Base-by-base conservation (phyloP, 345 rosid species). In the Eucalyptus viminalis region DNA sequence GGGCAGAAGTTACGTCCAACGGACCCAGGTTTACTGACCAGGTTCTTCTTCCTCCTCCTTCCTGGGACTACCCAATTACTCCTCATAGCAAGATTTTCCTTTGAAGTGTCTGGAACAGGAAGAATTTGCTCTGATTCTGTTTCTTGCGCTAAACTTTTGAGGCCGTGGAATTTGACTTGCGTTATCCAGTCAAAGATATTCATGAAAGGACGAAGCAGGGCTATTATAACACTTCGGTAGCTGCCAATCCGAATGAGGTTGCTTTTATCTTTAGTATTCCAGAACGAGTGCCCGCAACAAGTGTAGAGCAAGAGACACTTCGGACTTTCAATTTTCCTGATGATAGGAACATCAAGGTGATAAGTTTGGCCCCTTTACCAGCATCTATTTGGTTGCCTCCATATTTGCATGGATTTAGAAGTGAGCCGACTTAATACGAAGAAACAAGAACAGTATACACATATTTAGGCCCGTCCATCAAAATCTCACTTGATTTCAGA, bases 1-100 rank as follows among this genome's bases (percentile, higher is more conserved):
- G 92, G 92, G 92, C 80, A 29, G 88, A 80, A 45, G 90, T 90
- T 44, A 80, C 87, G 92, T 88, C 92, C 62, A 81, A 88, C 3
- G 80, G 88, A 7, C 49, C 86, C 13, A 40, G 24, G 51, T 88
- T 49, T 80, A 49, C 72, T 11, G 87, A 88, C 40, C 89, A 88
- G 89, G 89, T 50, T 65, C 76, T 65, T n/a, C 76, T 65, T 65
- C n/a, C 37, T n/a, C 15, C 34, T n/a, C 31, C 37, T 65, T 31
- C 15, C 76, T n/a, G 31, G 14, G 69, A 65, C 37, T n/a, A 65
- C 14, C 69, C 40, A 34, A 29, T 37, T 50, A 14, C 47, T 50
- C 24, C 14, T 56, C 29, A 50, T 87, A n/a, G 34, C 37, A 7
- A n/a, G 43, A 40, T 29, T 65, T 65, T n/a, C 40, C 21, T 65